A percentile compares a stretch with the other conserved stretches of the same genome.
Conservation (phyloP, 352 stramenopile genomes). For the Globisporangium spinosum region DNA sequence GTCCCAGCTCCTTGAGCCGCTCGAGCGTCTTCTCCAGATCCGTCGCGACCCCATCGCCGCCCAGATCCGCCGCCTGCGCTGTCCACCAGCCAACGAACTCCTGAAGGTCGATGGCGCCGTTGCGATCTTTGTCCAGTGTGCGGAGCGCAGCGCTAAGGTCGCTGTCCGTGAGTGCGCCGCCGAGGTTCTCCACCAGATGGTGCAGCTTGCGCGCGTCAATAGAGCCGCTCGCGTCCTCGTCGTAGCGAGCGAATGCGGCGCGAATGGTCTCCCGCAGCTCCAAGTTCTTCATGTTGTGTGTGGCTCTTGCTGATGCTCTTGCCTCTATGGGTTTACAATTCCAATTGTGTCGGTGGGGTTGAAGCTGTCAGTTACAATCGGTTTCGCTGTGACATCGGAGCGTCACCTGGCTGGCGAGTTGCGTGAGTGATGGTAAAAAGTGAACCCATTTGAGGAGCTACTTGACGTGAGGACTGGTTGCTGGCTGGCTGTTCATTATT, state of each 20-base stretch:
- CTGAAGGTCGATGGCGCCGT: constrained; percentile 48
- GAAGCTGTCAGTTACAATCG: constrained; percentile 1
- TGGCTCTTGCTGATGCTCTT: no score
- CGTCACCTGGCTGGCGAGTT: background rate
- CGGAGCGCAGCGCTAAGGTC: constrained; percentile 35
- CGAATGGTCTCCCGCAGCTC: constrained; percentile 53
- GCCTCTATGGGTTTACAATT: background rate
- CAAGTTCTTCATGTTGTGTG: constrained; percentile 12
- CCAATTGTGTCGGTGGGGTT: background rate
- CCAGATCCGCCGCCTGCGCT: constrained; percentile 27
- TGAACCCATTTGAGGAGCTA: constrained; percentile 5
- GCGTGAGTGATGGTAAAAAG: background rate
- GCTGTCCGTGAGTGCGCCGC: constrained; percentile 43
- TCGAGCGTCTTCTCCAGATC: constrained; percentile 49
- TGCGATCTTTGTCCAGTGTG: constrained; percentile 46
- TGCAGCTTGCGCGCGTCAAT: constrained; percentile 52
- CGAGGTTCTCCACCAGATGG: constrained; percentile 49
- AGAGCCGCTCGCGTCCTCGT: constrained; percentile 46
- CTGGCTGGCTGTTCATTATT: background rate
- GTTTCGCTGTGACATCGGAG: constrained; percentile 1
- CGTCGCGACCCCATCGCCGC: constrained; percentile 35
- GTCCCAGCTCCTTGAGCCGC: constrained; percentile 47
- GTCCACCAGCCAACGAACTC: constrained; percentile 67
- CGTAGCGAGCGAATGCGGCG: constrained; percentile 57
- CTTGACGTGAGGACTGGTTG: background rate